A percentile compares a stretch with the other conserved stretches of the same genome.
These are phyloP conservation scores for Auricularia heimuer DNA, from an alignment of 768 basidiomycete species.

Conservation along the genomic window DNA sequence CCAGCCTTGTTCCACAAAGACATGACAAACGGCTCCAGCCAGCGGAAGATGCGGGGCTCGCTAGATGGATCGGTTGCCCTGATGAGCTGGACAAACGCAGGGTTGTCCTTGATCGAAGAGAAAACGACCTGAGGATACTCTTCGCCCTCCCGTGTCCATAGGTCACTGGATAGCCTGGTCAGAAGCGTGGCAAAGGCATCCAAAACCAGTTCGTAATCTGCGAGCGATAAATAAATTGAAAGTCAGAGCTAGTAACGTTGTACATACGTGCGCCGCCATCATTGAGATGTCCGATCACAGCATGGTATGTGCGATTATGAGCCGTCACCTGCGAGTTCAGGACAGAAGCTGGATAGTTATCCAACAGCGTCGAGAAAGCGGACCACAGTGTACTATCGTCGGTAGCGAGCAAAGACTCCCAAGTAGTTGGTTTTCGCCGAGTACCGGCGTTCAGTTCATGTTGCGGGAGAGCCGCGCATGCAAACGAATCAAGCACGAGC, in stretches of 20 bases:
- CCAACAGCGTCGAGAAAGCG: background rate
- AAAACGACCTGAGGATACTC: constrained; percentile 74
- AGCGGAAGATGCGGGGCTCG: constrained; percentile 43
- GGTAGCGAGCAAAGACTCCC: background rate
- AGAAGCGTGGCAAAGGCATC: constrained; percentile 51
- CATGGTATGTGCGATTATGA: constrained; percentile 27
- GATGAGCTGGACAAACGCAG: constrained; percentile 39
- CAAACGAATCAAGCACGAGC: constrained; percentile 33
- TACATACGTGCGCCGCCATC: constrained; percentile 52
- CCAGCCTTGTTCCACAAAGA: constrained; percentile 40
- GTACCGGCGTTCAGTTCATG: background rate
- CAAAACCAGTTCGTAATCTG: constrained; percentile 54
- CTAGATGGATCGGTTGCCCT: constrained; percentile 24
- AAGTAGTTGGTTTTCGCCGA: background rate
- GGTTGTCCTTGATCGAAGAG: constrained; percentile 76
- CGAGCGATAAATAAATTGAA: constrained; percentile 7
- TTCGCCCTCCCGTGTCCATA: constrained; percentile 65
- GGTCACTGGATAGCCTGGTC: constrained; percentile 38
- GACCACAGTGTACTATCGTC: background rate
- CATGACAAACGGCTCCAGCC: constrained; percentile 56
- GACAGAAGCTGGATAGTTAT: background rate
- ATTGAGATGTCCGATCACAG: constrained; percentile 53
- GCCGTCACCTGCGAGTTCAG: constrained; percentile 17
- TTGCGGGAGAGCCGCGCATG: constrained; percentile 21
- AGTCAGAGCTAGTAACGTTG: constrained; percentile 8